Evolutionary conservation across 129 eudicot genomes (phyloP).

Genomic region (Ambrosia trifida): DNA sequence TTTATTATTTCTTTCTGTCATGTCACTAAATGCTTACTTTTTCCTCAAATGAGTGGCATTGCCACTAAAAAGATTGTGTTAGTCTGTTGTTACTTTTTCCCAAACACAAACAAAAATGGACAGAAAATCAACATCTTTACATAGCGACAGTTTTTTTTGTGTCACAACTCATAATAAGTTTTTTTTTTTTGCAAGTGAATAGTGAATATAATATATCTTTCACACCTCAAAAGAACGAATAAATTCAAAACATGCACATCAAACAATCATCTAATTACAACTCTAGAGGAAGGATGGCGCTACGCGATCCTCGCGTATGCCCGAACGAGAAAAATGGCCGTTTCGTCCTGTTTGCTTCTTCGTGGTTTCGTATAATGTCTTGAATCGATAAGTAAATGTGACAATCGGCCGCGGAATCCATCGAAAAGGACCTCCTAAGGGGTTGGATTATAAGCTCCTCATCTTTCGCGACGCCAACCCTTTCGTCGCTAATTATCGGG

Average conservation of each 20-base stretch:
- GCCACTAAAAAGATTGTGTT: neutral
- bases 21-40: conserved; percentile 8
- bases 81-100: neutral
- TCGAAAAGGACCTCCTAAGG: conserved; percentile 76
- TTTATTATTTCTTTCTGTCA: neutral
- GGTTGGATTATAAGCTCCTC: conserved; percentile 55
- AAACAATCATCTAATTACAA: conserved; percentile 17
- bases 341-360: conserved; percentile 56
- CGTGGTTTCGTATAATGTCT: conserved; percentile 62
- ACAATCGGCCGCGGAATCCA: conserved; percentile 86
- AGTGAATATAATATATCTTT: neutral
- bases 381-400: conserved; percentile 55
- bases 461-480: conserved; percentile 45
- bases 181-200: conserved; percentile 3
- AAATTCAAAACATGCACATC: conserved; percentile 12
- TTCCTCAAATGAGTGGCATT: neutral
- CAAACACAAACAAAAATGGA: neutral
- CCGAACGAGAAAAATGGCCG: conserved; percentile 73
- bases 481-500: conserved; percentile 64
- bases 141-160: neutral
- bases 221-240: conserved; percentile 17
- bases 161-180: conserved; percentile 16
- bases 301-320: conserved; percentile 69
- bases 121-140: neutral
- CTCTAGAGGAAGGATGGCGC: conserved; percentile 65